Evolutionary conservation across 129 eudicot genomes (phyloP).

Genomic region (Artemisia tridentata): DNA sequence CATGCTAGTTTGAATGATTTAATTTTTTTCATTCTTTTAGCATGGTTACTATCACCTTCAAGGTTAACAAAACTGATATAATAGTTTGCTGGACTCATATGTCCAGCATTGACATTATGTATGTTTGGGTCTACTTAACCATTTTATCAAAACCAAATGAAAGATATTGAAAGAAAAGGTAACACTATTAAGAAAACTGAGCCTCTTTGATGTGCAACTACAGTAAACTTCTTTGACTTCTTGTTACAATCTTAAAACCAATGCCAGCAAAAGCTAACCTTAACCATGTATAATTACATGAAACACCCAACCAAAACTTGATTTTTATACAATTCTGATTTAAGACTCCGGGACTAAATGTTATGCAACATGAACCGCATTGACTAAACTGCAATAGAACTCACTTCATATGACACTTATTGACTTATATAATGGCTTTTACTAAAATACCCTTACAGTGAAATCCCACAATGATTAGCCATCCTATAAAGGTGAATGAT

Average conservation of each 20-base stretch:
- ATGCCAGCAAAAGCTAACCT: too few relatives aligned
- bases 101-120: not conserved
- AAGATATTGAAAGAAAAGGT: not conserved
- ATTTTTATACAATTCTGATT: too few relatives aligned
- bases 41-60: not conserved
- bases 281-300: too few relatives aligned
- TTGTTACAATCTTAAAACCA: too few relatives aligned
- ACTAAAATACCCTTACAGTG: too few relatives aligned
- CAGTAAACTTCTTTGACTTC: too few relatives aligned
- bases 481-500: not conserved
- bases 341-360: too few relatives aligned
- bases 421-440: not conserved
- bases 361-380: too few relatives aligned
- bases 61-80: not conserved
- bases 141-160: not conserved
- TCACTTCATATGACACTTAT: not conserved
- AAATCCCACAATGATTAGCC: not conserved
- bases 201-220: too few relatives aligned
- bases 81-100: not conserved
- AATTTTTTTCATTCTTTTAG: not conserved
- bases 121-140: not conserved
- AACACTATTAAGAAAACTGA: too few relatives aligned
- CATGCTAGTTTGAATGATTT: not conserved
- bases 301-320: too few relatives aligned
- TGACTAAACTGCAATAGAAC: not conserved